phyloP scores from a whole-genome alignment of 1,139 yeast species.

The Yarrowia galli region DNA sequence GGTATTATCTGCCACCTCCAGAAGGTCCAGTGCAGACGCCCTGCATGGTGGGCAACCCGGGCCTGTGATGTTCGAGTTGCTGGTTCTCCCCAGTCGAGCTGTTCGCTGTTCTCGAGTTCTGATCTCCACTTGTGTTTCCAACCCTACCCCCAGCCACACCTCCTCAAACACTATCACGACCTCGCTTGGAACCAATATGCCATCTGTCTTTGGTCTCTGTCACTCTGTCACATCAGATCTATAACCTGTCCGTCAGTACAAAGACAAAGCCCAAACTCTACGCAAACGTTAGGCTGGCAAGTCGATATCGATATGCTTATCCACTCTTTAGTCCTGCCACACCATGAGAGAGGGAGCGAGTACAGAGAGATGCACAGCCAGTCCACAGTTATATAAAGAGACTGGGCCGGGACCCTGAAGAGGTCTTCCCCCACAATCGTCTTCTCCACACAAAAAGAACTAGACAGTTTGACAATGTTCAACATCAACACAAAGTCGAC shows the following conservation, averaged over 20 bases:
- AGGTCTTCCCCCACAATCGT: neutral
- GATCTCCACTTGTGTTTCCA: too few relatives aligned
- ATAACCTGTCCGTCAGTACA: neutral
- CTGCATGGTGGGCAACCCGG: slow-evolving; percentile 23
- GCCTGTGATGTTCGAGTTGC: too few relatives aligned
- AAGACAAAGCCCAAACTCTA: slow-evolving; percentile 5
- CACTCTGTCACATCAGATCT: neutral
- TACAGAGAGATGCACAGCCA: slow-evolving; percentile 3
- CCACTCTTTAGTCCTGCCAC: slow-evolving; percentile 19
- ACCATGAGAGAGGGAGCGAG: neutral
- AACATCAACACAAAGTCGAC: neutral
- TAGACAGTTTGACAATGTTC: slow-evolving; percentile 28
- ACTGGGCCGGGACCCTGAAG: neutral
- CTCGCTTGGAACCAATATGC: too few relatives aligned
- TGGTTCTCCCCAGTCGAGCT: too few relatives aligned
- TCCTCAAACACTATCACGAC: too few relatives aligned
- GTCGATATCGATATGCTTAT: slow-evolving; percentile 28
- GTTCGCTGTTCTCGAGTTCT: too few relatives aligned
- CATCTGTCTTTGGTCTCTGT: too few relatives aligned
- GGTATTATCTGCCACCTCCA: slow-evolving; percentile 1
- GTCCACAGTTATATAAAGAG: neutral
- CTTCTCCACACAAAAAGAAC: neutral
- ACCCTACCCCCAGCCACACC: too few relatives aligned
- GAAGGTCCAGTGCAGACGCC: slow-evolving; percentile 6
- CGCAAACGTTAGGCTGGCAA: neutral